Base-by-base conservation (phyloP, 805 yeast genomes). In the Maudiozyma bulderi region DNA sequence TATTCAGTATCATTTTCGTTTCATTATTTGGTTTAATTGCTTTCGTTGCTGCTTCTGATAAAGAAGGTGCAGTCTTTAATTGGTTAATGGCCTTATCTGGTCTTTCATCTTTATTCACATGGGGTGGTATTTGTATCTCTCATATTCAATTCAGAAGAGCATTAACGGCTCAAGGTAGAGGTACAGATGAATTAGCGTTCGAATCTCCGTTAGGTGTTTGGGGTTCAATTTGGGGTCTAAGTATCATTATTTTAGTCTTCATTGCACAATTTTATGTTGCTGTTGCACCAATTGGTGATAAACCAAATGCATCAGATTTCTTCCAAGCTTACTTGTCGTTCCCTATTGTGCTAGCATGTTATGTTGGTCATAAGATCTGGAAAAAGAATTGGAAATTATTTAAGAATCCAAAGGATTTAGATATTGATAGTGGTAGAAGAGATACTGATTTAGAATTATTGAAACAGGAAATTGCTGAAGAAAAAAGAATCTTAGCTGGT, bases 231-330 rank as follows among this genome's bases (percentile, higher is more conserved):
- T 76, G 76, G 62, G 95, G 93, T 48, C 59, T 77, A 14, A 50
- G 67, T 29, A 67, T 88, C 60, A 81, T 81, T 62, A 38, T 75
- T 33, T 64, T 83, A 49, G 81, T 86, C 53, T 71, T 88, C 51
- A 69, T 77, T 49, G 86, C 89, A 32, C 90, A 85, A 68, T 85
- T 87, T 73, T 87, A 91, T 87, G 74, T 82, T 50, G 90, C 93
- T 6, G 68, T 84, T 40, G 86, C 73, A 74, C 95, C 95, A 48
- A 60, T 80, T 43, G 79, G 80, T 11, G 71, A 51, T 6, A 43
- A 65, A 8, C 78, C 84, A 47, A 72, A 68, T 60, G 85, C 86
- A 8, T 57, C 66, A 39, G 67, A 57, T 43, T 86, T 86, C 73
- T 86, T 86, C 72, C 69, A 75, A 60, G 70, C 78, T 29, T 86